phyloP scores from a whole-genome alignment of 129 eudicot genomes.

The Pittosporum tobira region DNA sequence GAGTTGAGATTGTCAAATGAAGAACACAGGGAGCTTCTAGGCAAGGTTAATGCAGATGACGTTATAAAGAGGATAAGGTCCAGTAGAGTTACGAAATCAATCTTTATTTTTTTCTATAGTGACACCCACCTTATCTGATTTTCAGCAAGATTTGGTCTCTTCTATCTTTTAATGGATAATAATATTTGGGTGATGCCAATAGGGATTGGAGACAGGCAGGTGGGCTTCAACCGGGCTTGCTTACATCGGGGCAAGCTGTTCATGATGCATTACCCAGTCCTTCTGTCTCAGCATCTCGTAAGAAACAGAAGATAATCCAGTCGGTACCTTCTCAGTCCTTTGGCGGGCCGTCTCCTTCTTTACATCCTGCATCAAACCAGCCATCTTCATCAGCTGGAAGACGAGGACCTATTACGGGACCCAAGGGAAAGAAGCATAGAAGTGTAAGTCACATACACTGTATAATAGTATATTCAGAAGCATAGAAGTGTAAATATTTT shows the following conservation, averaged over 20 bases:
- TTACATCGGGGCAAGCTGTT: constrained; percentile 41
- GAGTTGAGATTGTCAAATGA: constrained; percentile 86
- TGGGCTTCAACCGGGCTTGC: constrained; percentile 58
- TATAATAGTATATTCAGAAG: no score
- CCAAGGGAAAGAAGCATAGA: constrained; percentile 66
- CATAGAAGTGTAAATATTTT: not conserved
- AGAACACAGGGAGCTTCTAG: constrained; percentile 80
- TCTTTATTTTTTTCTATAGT: no score
- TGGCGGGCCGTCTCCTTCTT: constrained; percentile 66
- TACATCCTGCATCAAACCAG: constrained; percentile 49
- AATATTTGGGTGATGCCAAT: constrained; percentile 18
- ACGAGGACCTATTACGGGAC: constrained; percentile 50
- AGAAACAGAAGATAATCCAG: constrained; percentile 63
- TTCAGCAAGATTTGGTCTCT: constrained; percentile 10
- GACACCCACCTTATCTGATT: not conserved
- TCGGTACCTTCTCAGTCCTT: constrained; percentile 62
- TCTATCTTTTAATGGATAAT: constrained; percentile 11
- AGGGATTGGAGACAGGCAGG: constrained; percentile 90
- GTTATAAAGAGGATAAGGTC: constrained; percentile 81
- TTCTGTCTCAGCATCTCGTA: constrained; percentile 80
- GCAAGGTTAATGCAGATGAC: constrained; percentile 79
- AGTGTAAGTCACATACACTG: constrained; percentile 36
- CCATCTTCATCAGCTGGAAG: constrained; percentile 62
- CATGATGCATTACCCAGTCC: constrained; percentile 80
- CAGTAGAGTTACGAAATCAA: constrained; percentile 2